Evolutionary conservation across 1,139 yeast species (phyloP), one percentile per base, ranked within the genome.

Genomic region (Zygoascus sp.): DNA sequence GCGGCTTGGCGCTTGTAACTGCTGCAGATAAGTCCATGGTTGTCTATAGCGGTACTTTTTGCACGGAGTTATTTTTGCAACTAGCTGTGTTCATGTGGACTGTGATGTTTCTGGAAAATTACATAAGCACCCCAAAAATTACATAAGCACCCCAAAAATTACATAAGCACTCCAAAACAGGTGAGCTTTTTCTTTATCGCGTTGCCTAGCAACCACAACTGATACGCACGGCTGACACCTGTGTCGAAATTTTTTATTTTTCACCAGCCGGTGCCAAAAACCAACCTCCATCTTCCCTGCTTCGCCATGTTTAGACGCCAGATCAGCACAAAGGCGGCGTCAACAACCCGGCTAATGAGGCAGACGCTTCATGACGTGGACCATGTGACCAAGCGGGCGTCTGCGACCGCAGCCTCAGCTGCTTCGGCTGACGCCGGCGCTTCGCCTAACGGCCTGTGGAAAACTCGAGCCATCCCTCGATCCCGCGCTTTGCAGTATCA

Each of bases 391-490:
- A 34, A 22, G 25, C 40, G 40, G 22, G 36, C 40, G 16, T 25
- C 40, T 25, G 40, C 45, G 7, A 35, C 45, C 2, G 13, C 28
- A 3, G 40, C 32, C 13, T 22, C 43, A 15, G 16, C 39, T 7
- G 21, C 45, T 13, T 34, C 25, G 34, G 28, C 40, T 11, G 38
- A 34, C 30, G 5, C 40, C 22, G 13, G 20, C 32, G n/a, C 32
- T n/a, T n/a, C 16, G 25, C 35, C 40, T 7, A 25, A 30, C 19
- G 35, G 32, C 5, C 22, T 35, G 7, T 42, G 45, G 45, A 42
- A 37, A 27, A 23, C 36, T 27, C 45, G 45, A n/a, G 41, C 34
- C 20, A 30, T 21, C n/a, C 25, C 43, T 13, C n/a, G 39, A 10
- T 35, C 45, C 7, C 32, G 41, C 1, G 17, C 32, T 1, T 37